Evolutionary conservation across 176 grass and related monocot species (phyloP).

Genomic region (Olyra latifolia): DNA sequence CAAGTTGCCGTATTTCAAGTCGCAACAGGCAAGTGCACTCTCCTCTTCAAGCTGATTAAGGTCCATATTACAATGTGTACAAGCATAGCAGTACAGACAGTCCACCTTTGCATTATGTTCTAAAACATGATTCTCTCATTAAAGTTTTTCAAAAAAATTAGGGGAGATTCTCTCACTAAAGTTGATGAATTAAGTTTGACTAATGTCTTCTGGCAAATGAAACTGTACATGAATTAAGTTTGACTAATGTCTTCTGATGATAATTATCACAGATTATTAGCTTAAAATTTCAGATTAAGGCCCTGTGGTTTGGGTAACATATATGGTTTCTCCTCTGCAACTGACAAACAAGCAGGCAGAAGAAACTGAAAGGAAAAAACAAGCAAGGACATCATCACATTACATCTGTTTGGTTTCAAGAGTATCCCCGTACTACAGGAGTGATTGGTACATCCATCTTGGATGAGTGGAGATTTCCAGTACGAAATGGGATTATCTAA

Average conservation of each 20-base stretch:
- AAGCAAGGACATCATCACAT: not conserved
- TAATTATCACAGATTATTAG: not conserved
- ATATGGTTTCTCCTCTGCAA: not conserved
- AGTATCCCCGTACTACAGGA: not conserved
- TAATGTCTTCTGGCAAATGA: not conserved
- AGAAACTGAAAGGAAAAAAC: not conserved
- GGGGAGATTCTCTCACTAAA: too few relatives aligned
- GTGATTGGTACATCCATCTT: not conserved
- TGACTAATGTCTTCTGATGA: not conserved
- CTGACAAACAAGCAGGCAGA: not conserved
- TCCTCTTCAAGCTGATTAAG: not conserved
- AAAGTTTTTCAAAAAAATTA: too few relatives aligned
- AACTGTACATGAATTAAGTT: not conserved
- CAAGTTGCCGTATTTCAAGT: not conserved
- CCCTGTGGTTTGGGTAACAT: not conserved
- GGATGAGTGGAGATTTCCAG: not conserved
- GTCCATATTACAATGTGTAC: not conserved
- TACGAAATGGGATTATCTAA: not conserved
- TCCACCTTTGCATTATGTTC: not conserved
- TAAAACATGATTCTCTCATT: not conserved
- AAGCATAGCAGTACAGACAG: not conserved
- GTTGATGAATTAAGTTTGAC: not conserved
- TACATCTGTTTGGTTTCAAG: not conserved
- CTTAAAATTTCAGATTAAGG: not conserved
- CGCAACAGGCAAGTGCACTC: not conserved